These are phyloP conservation scores for Globisporangium apiculatum DNA, from an alignment of 352 stramenopile species.

Conservation along the genomic window DNA sequence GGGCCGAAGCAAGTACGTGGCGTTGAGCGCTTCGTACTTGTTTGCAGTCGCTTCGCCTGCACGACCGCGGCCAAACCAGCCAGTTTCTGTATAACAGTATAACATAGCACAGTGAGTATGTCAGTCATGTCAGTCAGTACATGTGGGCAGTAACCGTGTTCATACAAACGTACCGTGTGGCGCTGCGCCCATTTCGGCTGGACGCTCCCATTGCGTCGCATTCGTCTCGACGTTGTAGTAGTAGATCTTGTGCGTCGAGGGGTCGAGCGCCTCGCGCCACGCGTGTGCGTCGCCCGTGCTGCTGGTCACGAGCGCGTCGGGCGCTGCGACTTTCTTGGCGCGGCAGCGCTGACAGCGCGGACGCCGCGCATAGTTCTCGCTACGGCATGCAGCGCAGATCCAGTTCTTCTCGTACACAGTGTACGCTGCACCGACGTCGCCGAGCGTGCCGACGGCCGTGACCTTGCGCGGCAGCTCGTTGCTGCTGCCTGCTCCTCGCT, in stretches of 20 bases:
- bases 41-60: constrained; percentile 58
- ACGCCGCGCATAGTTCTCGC: constrained; percentile 82
- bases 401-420: constrained; percentile 89
- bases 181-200: constrained; percentile 86
- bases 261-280: constrained; percentile 91
- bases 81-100: constrained; percentile 48
- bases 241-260: constrained; percentile 88
- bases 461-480: constrained; percentile 43
- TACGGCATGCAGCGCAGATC: constrained; percentile 73
- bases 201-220: constrained; percentile 86
- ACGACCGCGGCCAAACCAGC: constrained; percentile 91
- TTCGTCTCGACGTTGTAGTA: constrained; percentile 91
- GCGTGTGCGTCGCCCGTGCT: constrained; percentile 41
- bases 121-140: neutral
- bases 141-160: neutral
- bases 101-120: neutral
- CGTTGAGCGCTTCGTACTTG: constrained; percentile 83
- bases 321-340: constrained; percentile 54
- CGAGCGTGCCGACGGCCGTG: constrained; percentile 74
- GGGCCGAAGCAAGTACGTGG: constrained; percentile 72
- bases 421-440: constrained; percentile 79
- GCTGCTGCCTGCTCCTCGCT: constrained; percentile 5
- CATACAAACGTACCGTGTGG: constrained; percentile 40
- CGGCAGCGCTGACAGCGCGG: constrained; percentile 78
- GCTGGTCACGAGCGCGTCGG: constrained; percentile 51